Evolutionary conservation across 2,329 filamentous ascomycete genomes (phyloP), one percentile per base, ranked within the genome.

Genomic region (Rasamsonia emersonii): DNA sequence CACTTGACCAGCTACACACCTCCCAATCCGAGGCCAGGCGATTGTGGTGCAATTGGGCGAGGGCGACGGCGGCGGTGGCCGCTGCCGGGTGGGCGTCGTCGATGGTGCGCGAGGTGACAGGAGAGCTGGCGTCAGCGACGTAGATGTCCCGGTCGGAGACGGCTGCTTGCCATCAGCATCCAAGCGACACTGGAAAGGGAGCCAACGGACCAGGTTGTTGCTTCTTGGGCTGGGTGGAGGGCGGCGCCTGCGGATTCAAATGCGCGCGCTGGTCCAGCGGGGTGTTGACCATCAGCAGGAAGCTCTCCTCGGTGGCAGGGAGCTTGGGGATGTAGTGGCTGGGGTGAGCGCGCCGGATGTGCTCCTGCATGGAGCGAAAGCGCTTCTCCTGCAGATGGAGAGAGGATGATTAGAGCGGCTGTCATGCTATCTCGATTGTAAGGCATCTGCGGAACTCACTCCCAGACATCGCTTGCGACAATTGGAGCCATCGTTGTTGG

Each of bases 301-400:
- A 95, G 77, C 86, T 95, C 65, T 96, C 89, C 62, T 95, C 89
- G 48, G 89, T 98, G 29, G 91, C 91, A 46, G 91, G 89, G 49
- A 96, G 82, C 74, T 96, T 95, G 30, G 91, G 80, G 50, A 98
- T 93, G 66, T 96, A 96, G 61, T 95, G 82, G 59, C 93, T 86
- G 40, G 89, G 89, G 59, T 98, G 91, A 46, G 91, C 89, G 61
- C 91, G 81, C 51, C 91, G 85, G 53, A 98, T 96, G 57, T 98
- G 91, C 73, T 98, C 91, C 65, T 96, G 91, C 86, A 98, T 96
- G 42, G 89, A 96, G 61, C 91, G 86, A 67, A 88, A 98, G 47
- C 85, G 77, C 65, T 93, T 93, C 68, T 93, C 86, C 86, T 93
- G 63, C 59, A 46, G 44, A 37, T 30, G n/a, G n/a, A 48, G 32